Evolutionary conservation across 208 protist species (phyloP).

Genomic region (Tritrichomonas foetus): DNA sequence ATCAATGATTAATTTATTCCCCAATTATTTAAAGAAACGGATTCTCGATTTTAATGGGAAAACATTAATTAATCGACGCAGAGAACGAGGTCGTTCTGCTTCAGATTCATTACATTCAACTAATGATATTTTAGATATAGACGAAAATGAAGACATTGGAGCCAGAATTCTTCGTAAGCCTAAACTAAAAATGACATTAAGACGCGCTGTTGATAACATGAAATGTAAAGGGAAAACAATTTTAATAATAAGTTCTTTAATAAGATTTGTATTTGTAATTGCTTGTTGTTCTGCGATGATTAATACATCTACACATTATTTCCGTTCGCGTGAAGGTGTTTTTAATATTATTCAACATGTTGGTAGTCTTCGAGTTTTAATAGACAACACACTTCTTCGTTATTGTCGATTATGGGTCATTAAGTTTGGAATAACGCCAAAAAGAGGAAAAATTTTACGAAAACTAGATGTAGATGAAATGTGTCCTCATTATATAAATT

Average conservation of each 20-base stretch:
- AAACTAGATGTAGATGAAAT: too few relatives aligned
- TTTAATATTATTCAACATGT: neutral
- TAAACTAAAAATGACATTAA: neutral
- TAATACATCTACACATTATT: neutral
- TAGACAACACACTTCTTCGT: too few relatives aligned
- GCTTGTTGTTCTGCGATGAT: neutral
- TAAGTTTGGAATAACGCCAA: too few relatives aligned
- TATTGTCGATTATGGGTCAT: too few relatives aligned
- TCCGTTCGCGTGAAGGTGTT: neutral
- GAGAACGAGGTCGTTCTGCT: neutral
- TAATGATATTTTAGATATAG: too few relatives aligned
- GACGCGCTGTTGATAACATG: neutral
- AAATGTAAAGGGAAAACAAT: too few relatives aligned
- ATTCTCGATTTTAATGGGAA: neutral
- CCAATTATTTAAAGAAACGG: neutral
- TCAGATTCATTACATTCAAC: too few relatives aligned
- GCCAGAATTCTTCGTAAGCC: neutral
- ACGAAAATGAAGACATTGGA: neutral
- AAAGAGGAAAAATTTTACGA: too few relatives aligned
- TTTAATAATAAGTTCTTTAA: neutral
- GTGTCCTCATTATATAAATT: too few relatives aligned
- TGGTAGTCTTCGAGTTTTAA: too few relatives aligned
- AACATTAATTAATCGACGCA: neutral
- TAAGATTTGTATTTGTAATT: neutral
- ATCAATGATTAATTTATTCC: conserved; percentile 26